These are phyloP conservation scores for Pneumocystis oryctolagi DNA, from an alignment of 1,139 yeast genomes.

Conservation along the genomic window DNA sequence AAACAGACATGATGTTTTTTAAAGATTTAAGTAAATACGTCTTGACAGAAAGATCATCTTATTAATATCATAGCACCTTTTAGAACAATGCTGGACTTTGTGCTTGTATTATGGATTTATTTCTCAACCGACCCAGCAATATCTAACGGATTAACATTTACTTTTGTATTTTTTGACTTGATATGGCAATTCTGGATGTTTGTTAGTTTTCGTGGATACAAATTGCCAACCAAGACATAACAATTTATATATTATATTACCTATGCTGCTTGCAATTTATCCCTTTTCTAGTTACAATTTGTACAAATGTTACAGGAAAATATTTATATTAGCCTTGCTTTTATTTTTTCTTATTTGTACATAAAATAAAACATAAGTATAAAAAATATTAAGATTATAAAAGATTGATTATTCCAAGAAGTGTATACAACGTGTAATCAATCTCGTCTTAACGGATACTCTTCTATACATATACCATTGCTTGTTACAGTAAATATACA, in stretches of 20 bases:
- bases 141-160: conserved; percentile 3
- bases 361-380: background rate
- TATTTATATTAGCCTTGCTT: too few species aligned
- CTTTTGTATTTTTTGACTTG: conserved; percentile 7
- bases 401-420: background rate
- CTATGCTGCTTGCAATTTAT: too few species aligned
- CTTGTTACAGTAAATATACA: background rate
- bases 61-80: background rate
- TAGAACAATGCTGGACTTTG: background rate
- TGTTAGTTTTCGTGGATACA: conserved; percentile 1
- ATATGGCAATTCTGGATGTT: conserved; percentile 8
- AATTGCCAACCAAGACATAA: background rate
- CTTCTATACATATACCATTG: background rate
- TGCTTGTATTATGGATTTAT: background rate
- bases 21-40: background rate
- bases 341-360: background rate
- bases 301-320: too few species aligned
- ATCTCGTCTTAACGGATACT: background rate
- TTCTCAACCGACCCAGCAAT: background rate
- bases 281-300: too few species aligned
- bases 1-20: background rate
- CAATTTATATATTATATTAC: too few species aligned
- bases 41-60: background rate
- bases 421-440: background rate
- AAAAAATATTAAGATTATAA: background rate